These are phyloP conservation scores for Pelargonium cotyledonis DNA, from an alignment of 441 rosid genomes.

Conservation along the genomic window DNA sequence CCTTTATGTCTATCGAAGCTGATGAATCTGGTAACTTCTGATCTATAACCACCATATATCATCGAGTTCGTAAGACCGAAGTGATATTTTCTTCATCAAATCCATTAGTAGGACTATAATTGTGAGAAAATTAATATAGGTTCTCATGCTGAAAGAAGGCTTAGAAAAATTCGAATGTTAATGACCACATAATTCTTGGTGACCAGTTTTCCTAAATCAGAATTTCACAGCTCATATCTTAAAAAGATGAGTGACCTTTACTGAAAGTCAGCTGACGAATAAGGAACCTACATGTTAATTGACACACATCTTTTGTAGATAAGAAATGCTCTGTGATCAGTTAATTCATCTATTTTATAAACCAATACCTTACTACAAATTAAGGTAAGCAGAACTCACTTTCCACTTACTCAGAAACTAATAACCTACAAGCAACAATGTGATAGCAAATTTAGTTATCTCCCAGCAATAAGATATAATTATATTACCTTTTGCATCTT, in stretches of 20 bases:
- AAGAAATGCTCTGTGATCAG: background rate
- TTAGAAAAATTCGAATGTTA: no score
- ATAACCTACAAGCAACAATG: background rate
- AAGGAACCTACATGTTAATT: no score
- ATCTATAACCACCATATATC: slow-evolving; percentile 25
- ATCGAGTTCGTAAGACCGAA: background rate
- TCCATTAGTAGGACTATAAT: background rate
- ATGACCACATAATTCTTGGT: no score
- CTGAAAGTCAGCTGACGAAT: background rate
- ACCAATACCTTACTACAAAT: background rate
- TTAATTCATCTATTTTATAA: no score
- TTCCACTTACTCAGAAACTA: background rate
- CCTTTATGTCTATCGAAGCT: slow-evolving; percentile 37
- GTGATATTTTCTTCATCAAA: background rate
- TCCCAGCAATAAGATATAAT: background rate
- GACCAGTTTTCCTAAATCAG: background rate
- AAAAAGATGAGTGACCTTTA: no score
- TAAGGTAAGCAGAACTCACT: background rate
- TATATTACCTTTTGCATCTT: slow-evolving; percentile 38
- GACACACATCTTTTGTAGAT: no score
- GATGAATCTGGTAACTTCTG: slow-evolving; percentile 28
- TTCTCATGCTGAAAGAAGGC: no score
- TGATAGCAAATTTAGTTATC: background rate
- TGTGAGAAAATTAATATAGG: background rate
- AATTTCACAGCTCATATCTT: background rate